Base-by-base conservation (phyloP, 192 early-diverging fungal species). In the Gamsiella multidivaricata region DNA sequence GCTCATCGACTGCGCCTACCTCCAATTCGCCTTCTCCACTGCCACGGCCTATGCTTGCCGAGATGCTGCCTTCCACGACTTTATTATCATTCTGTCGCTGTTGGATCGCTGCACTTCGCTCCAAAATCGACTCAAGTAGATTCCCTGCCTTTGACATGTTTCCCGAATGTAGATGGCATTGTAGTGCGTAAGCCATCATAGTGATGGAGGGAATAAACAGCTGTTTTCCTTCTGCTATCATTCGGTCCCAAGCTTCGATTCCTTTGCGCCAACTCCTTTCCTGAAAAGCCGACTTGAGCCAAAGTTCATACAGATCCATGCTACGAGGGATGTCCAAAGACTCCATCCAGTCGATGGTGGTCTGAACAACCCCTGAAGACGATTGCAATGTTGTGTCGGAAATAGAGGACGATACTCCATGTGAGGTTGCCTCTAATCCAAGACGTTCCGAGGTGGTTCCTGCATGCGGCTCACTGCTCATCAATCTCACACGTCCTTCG, bases 271-370 rank as follows among this genome's bases (percentile, higher is more conserved):
- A 73, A 11, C 36, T 53, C 55, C 32, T 39, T 37, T 65, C 70
- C 28, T 42, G 36, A 5, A 73, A 54, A 6, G 61, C 61, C 9
- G 37, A 28, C 20, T 20, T 43, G 39, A 73, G 59, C 55, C 62
- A 73, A 9, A 64, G 12, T 12, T 31, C 33, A 36, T 59, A 65
- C 5, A 73, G 3, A 0, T 59, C 61, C 29, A 51, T n/a, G 25
- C 34, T 59, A 20, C 46, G 61, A 8, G 62, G 53, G 0, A 65
- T 29, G 12, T 45, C 42, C 2, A 52, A 2, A 11, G 17, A 32
- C 31, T 51, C 28, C 70, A 73, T 73, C 42, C 47, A 45, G 11
- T 56, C 54, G 50, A 71, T 56, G 0, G 69, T 71, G 12, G 31
- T 34, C 29, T 56, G 25, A 45, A 71, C 25, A 41, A 63, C 22